Conservation (phyloP, 1,284 basidiomycete genomes). For the Sanguinoderma infundibulare region DNA sequence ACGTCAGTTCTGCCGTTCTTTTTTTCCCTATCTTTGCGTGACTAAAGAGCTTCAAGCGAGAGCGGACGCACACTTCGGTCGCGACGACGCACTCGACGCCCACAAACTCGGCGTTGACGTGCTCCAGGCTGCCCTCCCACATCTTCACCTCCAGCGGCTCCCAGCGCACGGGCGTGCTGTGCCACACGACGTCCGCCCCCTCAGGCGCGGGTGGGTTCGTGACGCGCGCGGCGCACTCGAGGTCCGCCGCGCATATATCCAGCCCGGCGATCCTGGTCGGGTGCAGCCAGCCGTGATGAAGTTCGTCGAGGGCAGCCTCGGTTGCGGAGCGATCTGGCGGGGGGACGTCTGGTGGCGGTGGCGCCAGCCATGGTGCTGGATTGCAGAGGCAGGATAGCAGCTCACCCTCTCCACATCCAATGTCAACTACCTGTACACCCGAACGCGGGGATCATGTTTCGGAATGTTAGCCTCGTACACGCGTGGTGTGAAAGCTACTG, state of each 20-base stretch:
- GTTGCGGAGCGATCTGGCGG: not conserved
- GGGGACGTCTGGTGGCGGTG: slow-evolving; percentile 18
- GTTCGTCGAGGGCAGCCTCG: slow-evolving; percentile 5
- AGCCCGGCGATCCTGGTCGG: slow-evolving; percentile 64
- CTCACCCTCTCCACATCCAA: slow-evolving; percentile 82
- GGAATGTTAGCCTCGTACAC: too few relatives aligned
- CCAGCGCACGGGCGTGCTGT: slow-evolving; percentile 56
- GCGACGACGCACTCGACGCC: slow-evolving; percentile 84
- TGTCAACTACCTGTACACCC: slow-evolving; percentile 77
- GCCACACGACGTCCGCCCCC: slow-evolving; percentile 10
- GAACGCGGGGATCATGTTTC: too few relatives aligned
- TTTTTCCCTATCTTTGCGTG: not conserved
- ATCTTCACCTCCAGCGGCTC: slow-evolving; percentile 73
- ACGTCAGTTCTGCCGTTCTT: too few relatives aligned
- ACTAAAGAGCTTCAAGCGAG: not conserved
- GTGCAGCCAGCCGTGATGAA: slow-evolving; percentile 47
- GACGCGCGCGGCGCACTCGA: slow-evolving; percentile 53
- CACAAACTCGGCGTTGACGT: slow-evolving; percentile 75
- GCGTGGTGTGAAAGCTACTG: not conserved
- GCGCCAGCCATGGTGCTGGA: slow-evolving; percentile 67
- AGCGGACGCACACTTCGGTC: slow-evolving; percentile 77
- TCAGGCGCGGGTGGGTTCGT: slow-evolving; percentile 42
- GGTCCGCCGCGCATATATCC: slow-evolving; percentile 59
- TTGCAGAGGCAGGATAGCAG: slow-evolving; percentile 72
- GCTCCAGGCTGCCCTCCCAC: slow-evolving; percentile 84